These are phyloP conservation scores for Pichia ethanolica DNA, from an alignment of 805 yeast species.

Conservation along the genomic window DNA sequence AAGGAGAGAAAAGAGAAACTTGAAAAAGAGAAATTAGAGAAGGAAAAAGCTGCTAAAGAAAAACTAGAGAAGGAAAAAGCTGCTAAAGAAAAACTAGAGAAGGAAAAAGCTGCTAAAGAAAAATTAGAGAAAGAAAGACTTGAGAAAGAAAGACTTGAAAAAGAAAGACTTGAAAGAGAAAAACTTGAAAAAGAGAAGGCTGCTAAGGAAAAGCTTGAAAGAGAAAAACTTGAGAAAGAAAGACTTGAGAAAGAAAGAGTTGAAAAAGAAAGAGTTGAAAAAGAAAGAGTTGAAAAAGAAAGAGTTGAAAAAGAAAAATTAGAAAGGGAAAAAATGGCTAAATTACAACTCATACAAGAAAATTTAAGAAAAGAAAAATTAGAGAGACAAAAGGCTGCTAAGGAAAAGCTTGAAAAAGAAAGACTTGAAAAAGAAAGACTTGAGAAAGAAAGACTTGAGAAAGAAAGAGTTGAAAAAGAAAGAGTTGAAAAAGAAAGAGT, in stretches of 20 bases:
- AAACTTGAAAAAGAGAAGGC: constrained; percentile 4
- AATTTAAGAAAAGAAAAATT: background rate
- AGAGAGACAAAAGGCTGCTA: background rate
- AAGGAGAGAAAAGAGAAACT: background rate
- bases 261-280: background rate
- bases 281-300: no score
- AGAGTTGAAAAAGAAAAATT: no score
- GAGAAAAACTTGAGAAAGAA: constrained; percentile 1
- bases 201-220: constrained; percentile 1
- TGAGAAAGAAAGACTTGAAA: background rate
- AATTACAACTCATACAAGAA: no score
- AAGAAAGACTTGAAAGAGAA: constrained; percentile 1
- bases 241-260: background rate
- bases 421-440: no score
- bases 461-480: constrained; percentile 4
- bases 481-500: background rate
- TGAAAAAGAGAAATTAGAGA: background rate
- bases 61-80: constrained; percentile 1
- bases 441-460: background rate
- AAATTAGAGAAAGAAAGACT: background rate
- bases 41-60: background rate
- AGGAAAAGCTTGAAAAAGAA: background rate
- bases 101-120: constrained; percentile 4
- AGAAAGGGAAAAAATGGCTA: no score
- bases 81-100: background rate